Conservation (phyloP, 768 basidiomycete species). For the Stropharia rugosoannulata region DNA sequence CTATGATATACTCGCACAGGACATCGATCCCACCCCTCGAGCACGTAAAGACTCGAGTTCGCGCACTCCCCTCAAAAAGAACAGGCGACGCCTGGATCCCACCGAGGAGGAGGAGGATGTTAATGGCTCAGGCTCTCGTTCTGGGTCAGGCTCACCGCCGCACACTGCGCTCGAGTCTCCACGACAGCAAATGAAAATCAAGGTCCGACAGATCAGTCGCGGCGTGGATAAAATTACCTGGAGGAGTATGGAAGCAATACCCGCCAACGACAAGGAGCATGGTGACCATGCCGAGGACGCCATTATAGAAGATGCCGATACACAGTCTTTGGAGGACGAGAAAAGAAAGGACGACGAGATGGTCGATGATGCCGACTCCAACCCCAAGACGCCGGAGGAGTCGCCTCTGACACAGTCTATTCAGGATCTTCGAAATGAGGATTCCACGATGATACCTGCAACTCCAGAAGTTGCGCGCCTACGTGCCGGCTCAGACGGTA, state of each 20-base stretch:
- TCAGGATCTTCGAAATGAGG: slow-evolving; percentile 15
- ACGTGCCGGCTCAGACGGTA: slow-evolving; percentile 44
- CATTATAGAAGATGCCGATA: slow-evolving; percentile 3
- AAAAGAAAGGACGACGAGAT: slow-evolving; percentile 3
- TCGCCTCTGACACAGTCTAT: slow-evolving; percentile 17
- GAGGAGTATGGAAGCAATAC: slow-evolving; percentile 46
- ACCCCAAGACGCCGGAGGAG: slow-evolving; percentile 22
- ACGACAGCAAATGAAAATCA: slow-evolving; percentile 70
- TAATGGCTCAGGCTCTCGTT: slow-evolving; percentile 33
- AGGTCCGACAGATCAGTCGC: slow-evolving; percentile 73
- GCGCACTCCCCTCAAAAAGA: slow-evolving; percentile 75
- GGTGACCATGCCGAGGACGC: slow-evolving; percentile 9
- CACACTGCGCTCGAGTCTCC: slow-evolving; percentile 53
- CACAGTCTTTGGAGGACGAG: slow-evolving; percentile 8
- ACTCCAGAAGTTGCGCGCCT: slow-evolving; percentile 18
- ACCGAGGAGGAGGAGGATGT: slow-evolving; percentile 65
- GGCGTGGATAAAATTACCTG: slow-evolving; percentile 78
- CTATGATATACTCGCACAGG: slow-evolving; percentile 29
- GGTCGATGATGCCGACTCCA: slow-evolving; percentile 19
- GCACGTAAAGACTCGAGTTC: slow-evolving; percentile 52
- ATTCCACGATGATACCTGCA: slow-evolving; percentile 15
- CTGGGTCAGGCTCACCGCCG: slow-evolving; percentile 44
- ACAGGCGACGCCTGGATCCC: slow-evolving; percentile 58
- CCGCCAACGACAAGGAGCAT: slow-evolving; percentile 26
- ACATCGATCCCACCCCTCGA: slow-evolving; percentile 33